Evolutionary conservation across 2,329 filamentous ascomycete genomes (phyloP), one percentile per base, ranked within the genome.

Genomic region (Ophiostoma triangulosporum): DNA sequence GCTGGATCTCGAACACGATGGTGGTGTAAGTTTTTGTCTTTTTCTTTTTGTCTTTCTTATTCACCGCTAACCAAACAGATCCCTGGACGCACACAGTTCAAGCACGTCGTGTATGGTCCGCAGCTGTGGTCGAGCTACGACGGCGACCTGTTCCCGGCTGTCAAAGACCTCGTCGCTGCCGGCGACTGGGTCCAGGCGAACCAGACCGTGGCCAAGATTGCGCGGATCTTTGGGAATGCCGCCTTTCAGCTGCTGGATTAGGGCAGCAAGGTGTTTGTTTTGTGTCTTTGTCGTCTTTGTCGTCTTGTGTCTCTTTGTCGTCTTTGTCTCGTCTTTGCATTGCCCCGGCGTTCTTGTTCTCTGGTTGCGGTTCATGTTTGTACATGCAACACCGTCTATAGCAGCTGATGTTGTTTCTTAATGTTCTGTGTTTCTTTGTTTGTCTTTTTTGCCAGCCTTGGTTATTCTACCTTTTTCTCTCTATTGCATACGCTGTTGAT

Each of bases 51-150:
- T 11, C 31, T 52, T 5, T 45, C 15, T 24, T 24, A 46, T 12
- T 35, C 6, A 5, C n/a, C 46, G 31, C 14, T 53, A 45, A 11
- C 50, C 54, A 12, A 5, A 12, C 31, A 89, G 85, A 77, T 95
- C 4, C 86, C 87, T 36, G 88, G 88, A 61, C 83, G 91, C 59
- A 86, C 86, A 5, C 93, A 97, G 69, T 98, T 89, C 75, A 95
- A 94, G 67, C 93, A 96, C 68, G 77, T 94, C 63, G 71, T 98
- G 54, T 95, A 90, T 64, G 91, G 86, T 1, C 93, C 93, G 0
- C 80, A 88, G 62, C 72, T 80, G 3, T 90, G 88, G 84, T 83
- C 82, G 32, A 80, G 77, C 35, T 78, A 83, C 59, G 77, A 84
- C 31, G 77, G 78, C 54, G 77, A 78, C 0, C 79, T 79, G 57